Percentiles rank a stretch among this genome's conserved stretches.
These are phyloP conservation scores for Pichia paraexigua DNA, from an alignment of 805 yeast genomes.

Conservation along the genomic window DNA sequence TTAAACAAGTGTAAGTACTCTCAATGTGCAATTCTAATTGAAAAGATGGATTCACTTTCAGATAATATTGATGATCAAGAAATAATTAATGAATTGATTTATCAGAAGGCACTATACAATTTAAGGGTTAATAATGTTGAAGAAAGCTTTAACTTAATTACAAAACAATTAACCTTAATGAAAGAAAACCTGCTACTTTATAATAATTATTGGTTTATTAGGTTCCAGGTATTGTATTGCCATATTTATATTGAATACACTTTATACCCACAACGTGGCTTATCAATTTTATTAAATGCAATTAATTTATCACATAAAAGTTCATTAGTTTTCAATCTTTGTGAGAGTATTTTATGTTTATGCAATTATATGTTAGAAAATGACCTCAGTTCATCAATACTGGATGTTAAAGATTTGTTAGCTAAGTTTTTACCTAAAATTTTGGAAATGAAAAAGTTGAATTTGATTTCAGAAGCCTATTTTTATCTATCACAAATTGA, in stretches of 20 bases:
- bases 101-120: constrained; percentile 20
- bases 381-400: constrained; percentile 21
- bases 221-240: constrained; percentile 41
- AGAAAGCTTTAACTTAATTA: constrained; percentile 17
- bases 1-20: constrained; percentile 33
- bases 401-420: constrained; percentile 37
- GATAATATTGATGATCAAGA: constrained; percentile 28
- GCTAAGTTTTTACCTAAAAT: constrained; percentile 37
- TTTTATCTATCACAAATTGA: constrained; percentile 26
- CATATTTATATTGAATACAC: constrained; percentile 35
- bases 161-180: constrained; percentile 17
- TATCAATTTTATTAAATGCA: constrained; percentile 43
- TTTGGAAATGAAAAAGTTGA: constrained; percentile 32
- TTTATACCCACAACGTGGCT: constrained; percentile 36
- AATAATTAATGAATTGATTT: constrained; percentile 21
- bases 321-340: constrained; percentile 37
- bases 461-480: constrained; percentile 33
- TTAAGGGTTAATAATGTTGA: constrained; percentile 17
- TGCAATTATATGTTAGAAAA: constrained; percentile 36
- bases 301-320: constrained; percentile 39
- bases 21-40: constrained; percentile 30
- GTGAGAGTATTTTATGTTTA: constrained; percentile 41
- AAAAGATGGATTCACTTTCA: constrained; percentile 24
- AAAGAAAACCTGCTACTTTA: constrained; percentile 18
- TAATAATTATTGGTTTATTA: constrained; percentile 38